These are phyloP conservation scores for Chaetomium sp. DNA, from an alignment of 2,329 filamentous ascomycete species.

Conservation along the genomic window DNA sequence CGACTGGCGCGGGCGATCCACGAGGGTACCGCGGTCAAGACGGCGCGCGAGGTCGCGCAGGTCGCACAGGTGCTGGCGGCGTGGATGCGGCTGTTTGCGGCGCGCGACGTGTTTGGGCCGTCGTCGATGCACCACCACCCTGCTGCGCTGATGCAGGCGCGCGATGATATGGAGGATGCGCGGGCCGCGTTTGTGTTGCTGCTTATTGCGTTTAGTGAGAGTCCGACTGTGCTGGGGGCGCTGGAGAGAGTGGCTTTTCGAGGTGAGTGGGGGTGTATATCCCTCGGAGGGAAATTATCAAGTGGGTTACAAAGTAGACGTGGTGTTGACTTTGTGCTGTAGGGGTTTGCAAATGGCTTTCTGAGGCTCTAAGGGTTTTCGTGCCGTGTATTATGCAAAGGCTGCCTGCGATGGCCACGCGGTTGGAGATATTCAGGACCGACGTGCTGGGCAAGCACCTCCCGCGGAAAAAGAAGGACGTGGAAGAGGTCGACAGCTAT, in stretches of 20 bases:
- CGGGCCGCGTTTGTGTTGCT: slow-evolving; percentile 51
- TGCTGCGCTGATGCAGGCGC: slow-evolving; percentile 37
- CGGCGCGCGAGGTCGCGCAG: slow-evolving; percentile 42
- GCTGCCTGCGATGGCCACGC: slow-evolving; percentile 46
- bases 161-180: slow-evolving; percentile 44
- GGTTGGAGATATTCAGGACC: slow-evolving; percentile 52
- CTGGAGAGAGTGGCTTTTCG: slow-evolving; percentile 48
- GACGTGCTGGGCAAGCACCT: slow-evolving; percentile 51
- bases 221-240: slow-evolving; percentile 46
- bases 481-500: slow-evolving; percentile 46
- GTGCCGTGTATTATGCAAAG: slow-evolving; percentile 51
- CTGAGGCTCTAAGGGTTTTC: slow-evolving; percentile 41
- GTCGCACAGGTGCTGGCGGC: slow-evolving; percentile 44
- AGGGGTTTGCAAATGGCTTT: slow-evolving; percentile 45
- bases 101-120: too few species aligned
- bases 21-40: slow-evolving; percentile 43
- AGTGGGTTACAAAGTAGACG: not conserved
- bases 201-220: slow-evolving; percentile 56
- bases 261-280: slow-evolving; percentile 32
- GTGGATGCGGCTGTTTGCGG: slow-evolving; percentile 54
- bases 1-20: slow-evolving; percentile 83
- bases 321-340: slow-evolving; percentile 15
- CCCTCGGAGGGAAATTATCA: not conserved
- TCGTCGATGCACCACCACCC: slow-evolving; percentile 28
- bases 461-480: slow-evolving; percentile 43